phyloP scores from a whole-genome alignment of 257 asterid genomes.

The Scutellaria galericulata region DNA sequence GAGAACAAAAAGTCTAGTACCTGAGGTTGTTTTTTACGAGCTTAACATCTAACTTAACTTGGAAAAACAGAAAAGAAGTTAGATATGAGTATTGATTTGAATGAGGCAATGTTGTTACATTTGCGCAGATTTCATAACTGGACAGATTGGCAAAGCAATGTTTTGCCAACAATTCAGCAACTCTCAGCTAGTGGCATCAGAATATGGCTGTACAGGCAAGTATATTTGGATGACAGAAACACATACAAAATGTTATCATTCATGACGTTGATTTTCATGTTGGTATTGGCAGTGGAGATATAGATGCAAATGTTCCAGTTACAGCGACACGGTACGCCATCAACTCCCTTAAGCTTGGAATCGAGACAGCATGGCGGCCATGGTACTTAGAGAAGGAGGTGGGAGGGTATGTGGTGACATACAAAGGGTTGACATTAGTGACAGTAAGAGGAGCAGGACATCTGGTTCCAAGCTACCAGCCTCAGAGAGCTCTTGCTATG shows the following conservation, averaged over 20 bases:
- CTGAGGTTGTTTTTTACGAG: no score
- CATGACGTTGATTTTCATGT: no score
- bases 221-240: not conserved
- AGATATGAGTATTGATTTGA: not conserved
- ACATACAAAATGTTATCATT: no score
- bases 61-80: no score
- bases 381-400: conserved; percentile 48
- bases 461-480: conserved; percentile 46
- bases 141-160: conserved; percentile 35
- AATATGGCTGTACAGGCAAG: conserved; percentile 48
- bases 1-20: not conserved
- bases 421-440: conserved; percentile 40
- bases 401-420: conserved; percentile 47
- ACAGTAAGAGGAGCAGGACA: conserved; percentile 54
- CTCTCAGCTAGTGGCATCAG: conserved; percentile 43
- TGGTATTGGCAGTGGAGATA: conserved; percentile 41
- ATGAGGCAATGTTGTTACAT: not conserved
- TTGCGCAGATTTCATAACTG: conserved; percentile 21
- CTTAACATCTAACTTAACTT: no score
- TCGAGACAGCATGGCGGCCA: conserved; percentile 39
- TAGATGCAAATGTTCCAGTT: conserved; percentile 47
- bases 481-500: conserved; percentile 41
- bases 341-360: conserved; percentile 39
- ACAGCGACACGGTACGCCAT: conserved; percentile 45
- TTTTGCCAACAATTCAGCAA: conserved; percentile 40